Percentiles rank a stretch among this genome's conserved stretches.
Conservation (phyloP, 371 early-diverging fungal genomes). For the Rhizopus delemar region DNA sequence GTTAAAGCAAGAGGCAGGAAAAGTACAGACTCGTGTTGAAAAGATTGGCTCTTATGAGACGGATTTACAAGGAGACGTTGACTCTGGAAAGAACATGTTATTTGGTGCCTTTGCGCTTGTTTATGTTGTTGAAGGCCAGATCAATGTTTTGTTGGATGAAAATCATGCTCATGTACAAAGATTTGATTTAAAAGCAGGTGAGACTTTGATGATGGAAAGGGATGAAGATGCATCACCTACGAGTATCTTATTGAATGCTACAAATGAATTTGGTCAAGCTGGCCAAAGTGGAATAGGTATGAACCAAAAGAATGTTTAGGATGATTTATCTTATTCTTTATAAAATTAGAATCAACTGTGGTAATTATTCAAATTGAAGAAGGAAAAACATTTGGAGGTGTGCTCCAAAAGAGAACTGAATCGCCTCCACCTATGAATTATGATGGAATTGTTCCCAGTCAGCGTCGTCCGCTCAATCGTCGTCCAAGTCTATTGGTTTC, state of each 20-base stretch:
- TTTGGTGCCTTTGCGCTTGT: slow-evolving; percentile 56
- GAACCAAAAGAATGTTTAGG: background rate
- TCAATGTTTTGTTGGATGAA: slow-evolving; percentile 42
- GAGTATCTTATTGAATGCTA: slow-evolving; percentile 34
- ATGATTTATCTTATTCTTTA: background rate
- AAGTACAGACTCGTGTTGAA: slow-evolving; percentile 23
- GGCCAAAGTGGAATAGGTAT: slow-evolving; percentile 12
- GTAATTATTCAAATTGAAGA: slow-evolving; percentile 31
- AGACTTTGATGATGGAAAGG: slow-evolving; percentile 58
- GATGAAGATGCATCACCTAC: slow-evolving; percentile 59
- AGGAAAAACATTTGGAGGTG: slow-evolving; percentile 28
- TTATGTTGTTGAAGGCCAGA: slow-evolving; percentile 56
- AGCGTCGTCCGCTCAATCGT: slow-evolving; percentile 17
- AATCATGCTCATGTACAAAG: slow-evolving; percentile 16
- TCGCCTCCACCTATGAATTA: background rate
- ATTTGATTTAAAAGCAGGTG: slow-evolving; percentile 34
- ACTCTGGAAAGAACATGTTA: slow-evolving; percentile 45
- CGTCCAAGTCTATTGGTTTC: slow-evolving; percentile 22
- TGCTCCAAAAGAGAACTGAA: background rate
- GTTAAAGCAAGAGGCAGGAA: slow-evolving; percentile 37
- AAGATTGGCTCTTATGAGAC: slow-evolving; percentile 24
- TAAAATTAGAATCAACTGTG: slow-evolving; percentile 28
- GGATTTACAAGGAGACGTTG: slow-evolving; percentile 24
- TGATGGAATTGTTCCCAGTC: slow-evolving; percentile 24
- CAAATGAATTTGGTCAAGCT: slow-evolving; percentile 1